Conservation (phyloP, 1,139 yeast genomes). For the Suhomyces guaymorum region DNA sequence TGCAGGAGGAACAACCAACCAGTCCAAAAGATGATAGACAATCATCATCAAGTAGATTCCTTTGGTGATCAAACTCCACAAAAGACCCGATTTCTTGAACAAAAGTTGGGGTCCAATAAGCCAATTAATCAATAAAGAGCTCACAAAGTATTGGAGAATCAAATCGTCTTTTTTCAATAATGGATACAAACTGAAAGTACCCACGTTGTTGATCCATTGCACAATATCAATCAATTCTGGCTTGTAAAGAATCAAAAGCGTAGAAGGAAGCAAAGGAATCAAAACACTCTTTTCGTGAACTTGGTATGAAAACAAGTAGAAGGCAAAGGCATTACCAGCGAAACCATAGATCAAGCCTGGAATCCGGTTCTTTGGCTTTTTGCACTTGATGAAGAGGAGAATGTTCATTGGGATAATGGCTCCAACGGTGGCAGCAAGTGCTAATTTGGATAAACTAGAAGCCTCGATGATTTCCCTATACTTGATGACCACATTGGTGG, state of each 20-base stretch:
- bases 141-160: constrained; percentile 65
- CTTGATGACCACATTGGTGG: constrained; percentile 74
- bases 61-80: constrained; percentile 60
- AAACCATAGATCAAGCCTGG: constrained; percentile 60
- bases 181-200: constrained; percentile 87
- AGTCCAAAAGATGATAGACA: constrained; percentile 57
- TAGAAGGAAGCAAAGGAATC: constrained; percentile 82
- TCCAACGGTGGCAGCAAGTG: constrained; percentile 62
- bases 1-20: constrained; percentile 51
- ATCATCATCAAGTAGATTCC: constrained; percentile 60
- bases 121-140: constrained; percentile 77
- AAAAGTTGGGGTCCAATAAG: constrained; percentile 57
- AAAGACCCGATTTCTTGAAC: constrained; percentile 29
- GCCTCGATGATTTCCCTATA: constrained; percentile 57
- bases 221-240: constrained; percentile 66
- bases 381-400: constrained; percentile 21
- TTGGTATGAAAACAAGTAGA: constrained; percentile 87
- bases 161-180: constrained; percentile 75
- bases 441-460: constrained; percentile 60
- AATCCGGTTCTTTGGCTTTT: constrained; percentile 20
- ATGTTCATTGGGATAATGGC: constrained; percentile 59
- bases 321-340: constrained; percentile 83
- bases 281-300: constrained; percentile 91
- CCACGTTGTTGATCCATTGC: constrained; percentile 85
- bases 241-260: constrained; percentile 61